These are phyloP conservation scores for Mallotus nudiflorus DNA, from an alignment of 345 rosid species.

Conservation along the genomic window DNA sequence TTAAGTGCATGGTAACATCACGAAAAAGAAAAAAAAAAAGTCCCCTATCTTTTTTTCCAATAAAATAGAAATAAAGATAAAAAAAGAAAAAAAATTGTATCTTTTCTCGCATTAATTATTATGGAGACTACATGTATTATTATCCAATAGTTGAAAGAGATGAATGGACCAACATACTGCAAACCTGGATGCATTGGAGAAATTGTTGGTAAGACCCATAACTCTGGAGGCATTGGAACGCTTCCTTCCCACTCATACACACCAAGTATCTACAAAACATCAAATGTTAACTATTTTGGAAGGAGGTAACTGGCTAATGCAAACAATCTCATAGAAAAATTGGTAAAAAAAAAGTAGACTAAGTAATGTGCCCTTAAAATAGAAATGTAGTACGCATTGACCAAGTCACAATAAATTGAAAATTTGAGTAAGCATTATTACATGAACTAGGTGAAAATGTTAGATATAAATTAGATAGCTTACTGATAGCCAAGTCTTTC, in stretches of 20 bases:
- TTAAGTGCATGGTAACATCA: too few relatives aligned
- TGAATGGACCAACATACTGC: not conserved
- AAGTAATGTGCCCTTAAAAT: too few relatives aligned
- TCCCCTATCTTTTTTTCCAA: too few relatives aligned
- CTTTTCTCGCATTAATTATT: too few relatives aligned
- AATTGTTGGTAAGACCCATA: conserved; percentile 19
- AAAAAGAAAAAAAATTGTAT: not conserved
- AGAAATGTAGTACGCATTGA: too few relatives aligned
- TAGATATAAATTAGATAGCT: not conserved
- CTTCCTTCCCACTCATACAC: conserved; percentile 29
- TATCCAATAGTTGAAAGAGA: not conserved
- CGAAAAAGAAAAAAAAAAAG: too few relatives aligned
- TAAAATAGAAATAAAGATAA: not conserved
- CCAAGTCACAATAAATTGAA: too few relatives aligned
- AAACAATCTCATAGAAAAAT: too few relatives aligned
- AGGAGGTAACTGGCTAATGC: too few relatives aligned
- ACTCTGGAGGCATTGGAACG: conserved; percentile 30
- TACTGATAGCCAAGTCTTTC: conserved; percentile 28
- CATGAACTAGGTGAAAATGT: not conserved
- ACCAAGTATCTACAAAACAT: conserved; percentile 21
- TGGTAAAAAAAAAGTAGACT: too few relatives aligned
- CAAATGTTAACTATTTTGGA: not conserved
- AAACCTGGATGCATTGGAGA: conserved; percentile 22
- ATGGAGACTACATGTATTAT: too few relatives aligned
- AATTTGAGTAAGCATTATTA: not conserved